Base-by-base conservation (phyloP, 2,329 filamentous ascomycete genomes). In the Bipolaris bicolor region DNA sequence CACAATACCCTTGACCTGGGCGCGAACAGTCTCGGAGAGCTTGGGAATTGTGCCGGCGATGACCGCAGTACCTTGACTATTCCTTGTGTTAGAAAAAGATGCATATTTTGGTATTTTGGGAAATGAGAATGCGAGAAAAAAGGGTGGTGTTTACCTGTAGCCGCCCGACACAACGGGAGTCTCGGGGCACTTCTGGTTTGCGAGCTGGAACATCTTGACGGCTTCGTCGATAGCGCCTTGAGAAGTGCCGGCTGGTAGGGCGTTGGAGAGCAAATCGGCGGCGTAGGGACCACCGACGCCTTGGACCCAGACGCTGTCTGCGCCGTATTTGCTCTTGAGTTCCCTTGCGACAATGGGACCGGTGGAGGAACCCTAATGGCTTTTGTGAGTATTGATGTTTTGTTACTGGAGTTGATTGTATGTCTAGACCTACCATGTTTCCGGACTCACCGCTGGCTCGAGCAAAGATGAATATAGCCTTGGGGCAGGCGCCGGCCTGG, bases 51-150 rank as follows among this genome's bases (percentile, higher is more conserved):
- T 67, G 11, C 66, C 70, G 2, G 74, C 73, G 26, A 77, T 77
- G 33, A 79, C 64, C 11, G 77, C 77, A 4, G 74, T 69, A 37
- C 77, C 76, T 69, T 79, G 77, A 44, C 72, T 77, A 43, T 16
- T n/a, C 20, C 5, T 3, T 2, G 4, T 24, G 39, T 63, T 37
- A 66, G 59, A 41, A 33, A 3, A 16, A 16, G 9, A 16, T n/a
- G 29, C 2, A 3, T 20, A 24, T n/a, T n/a, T 4, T 7, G 10
- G 15, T 3, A 24, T 29, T 29, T 10, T 10, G 26, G 7, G 26
- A 16, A 4, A n/a, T n/a, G n/a, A n/a, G n/a, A n/a, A n/a, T n/a
- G n/a, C n/a, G n/a, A n/a, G n/a, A n/a, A n/a, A n/a, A n/a, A n/a
- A n/a, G n/a, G n/a, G 6, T 20, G 2, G 4, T 3, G 11, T 22